Evolutionary conservation across 441 rosid species (phyloP).

Genomic region (Biscutella auriculata): DNA sequence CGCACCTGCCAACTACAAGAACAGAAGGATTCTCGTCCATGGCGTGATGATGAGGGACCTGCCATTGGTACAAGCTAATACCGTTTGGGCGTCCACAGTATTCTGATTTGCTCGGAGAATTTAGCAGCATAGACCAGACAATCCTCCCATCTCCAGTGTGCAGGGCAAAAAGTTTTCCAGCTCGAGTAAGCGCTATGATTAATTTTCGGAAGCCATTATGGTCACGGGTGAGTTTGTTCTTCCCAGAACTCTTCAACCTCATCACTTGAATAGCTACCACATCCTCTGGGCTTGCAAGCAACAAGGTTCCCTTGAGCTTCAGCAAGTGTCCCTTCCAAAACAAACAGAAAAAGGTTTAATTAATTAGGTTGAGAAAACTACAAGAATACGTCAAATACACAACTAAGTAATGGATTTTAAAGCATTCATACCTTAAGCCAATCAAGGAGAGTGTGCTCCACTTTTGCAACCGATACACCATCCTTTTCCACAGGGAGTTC

Average conservation of each 20-base stretch:
- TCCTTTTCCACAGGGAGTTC: conserved; percentile 83
- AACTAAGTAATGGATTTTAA: background rate
- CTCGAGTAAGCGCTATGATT: conserved; percentile 71
- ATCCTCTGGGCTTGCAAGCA: conserved; percentile 95
- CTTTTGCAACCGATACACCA: conserved; percentile 92
- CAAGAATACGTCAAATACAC: background rate
- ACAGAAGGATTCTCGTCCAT: conserved; percentile 91
- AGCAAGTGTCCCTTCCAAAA: conserved; percentile 71
- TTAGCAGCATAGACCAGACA: conserved; percentile 76
- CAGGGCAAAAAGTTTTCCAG: conserved; percentile 83
- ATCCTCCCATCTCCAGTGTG: conserved; percentile 96
- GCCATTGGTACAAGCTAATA: conserved; percentile 75
- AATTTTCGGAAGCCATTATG: conserved; percentile 96
- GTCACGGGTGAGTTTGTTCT: conserved; percentile 93
- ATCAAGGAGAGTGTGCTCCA: conserved; percentile 81
- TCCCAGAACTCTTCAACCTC: conserved; percentile 83
- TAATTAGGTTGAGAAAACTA: conserved; percentile 6
- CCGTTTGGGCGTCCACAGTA: conserved; percentile 48
- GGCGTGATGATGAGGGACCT: conserved; percentile 96
- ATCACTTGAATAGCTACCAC: conserved; percentile 72
- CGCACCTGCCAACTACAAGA: conserved; percentile 79
- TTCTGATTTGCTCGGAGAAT: conserved; percentile 51
- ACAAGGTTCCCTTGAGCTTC: conserved; percentile 86
- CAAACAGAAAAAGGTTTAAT: conserved; percentile 6
- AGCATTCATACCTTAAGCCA: conserved; percentile 83